phyloP scores from a whole-genome alignment of 2,329 filamentous ascomycete genomes.

The Pseudogymnoascus sp. region DNA sequence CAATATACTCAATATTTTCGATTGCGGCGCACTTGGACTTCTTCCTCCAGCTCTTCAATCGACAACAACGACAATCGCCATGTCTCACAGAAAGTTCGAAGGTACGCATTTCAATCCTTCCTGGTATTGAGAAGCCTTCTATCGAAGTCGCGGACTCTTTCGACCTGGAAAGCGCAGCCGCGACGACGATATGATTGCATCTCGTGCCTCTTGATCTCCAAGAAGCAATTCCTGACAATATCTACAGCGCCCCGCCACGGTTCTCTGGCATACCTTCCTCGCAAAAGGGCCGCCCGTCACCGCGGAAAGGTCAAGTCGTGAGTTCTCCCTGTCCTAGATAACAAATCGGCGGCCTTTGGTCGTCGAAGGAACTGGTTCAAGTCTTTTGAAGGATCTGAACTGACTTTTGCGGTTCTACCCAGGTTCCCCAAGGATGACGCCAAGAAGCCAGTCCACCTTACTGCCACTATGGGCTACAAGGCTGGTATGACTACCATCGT shows the following conservation, averaged over 20 bases:
- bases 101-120: neutral
- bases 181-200: slow-evolving; percentile 5
- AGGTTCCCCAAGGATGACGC: slow-evolving; percentile 99
- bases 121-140: neutral
- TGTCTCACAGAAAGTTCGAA: slow-evolving; percentile 24
- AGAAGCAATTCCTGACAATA: neutral
- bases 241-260: slow-evolving; percentile 84
- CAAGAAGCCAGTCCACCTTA: slow-evolving; percentile 99
- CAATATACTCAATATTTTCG: slow-evolving; percentile 10
- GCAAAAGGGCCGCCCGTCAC: slow-evolving; percentile 91
- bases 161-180: slow-evolving; percentile 7
- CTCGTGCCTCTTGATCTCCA: neutral
- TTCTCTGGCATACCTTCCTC: slow-evolving; percentile 76
- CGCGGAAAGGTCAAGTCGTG: slow-evolving; percentile 98
- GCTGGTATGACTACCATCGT: slow-evolving; percentile 99
- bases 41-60: slow-evolving; percentile 10
- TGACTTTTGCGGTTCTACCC: slow-evolving; percentile 22
- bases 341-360: slow-evolving; percentile 12
- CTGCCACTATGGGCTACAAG: slow-evolving; percentile 98
- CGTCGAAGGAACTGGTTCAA: slow-evolving; percentile 22
- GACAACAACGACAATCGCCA: slow-evolving; percentile 8
- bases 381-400: slow-evolving; percentile 14
- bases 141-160: slow-evolving; percentile 3
- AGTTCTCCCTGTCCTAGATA: slow-evolving; percentile 34
- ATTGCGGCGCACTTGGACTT: slow-evolving; percentile 9